Conservation (phyloP, 1,284 basidiomycete species). For the Thelephora terrestris region DNA sequence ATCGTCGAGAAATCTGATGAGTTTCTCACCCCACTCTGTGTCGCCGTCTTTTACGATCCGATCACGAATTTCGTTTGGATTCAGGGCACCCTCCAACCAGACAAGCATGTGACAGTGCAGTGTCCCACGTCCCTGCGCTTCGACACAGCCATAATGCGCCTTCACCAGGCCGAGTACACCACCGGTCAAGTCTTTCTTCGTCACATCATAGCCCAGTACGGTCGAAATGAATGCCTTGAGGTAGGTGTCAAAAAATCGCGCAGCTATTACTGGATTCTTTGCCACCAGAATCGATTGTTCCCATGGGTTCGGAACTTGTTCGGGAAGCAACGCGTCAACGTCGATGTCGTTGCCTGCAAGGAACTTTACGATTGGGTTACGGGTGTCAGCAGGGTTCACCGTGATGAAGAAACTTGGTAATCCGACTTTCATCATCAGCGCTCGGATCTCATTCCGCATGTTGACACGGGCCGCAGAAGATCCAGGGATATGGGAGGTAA, state of each 20-base stretch:
- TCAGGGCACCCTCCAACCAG: conserved; percentile 29
- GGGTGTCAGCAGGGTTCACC: conserved; percentile 31
- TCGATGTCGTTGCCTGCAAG: conserved; percentile 25
- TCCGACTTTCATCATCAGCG: conserved; percentile 21
- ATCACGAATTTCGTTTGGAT: conserved; percentile 25
- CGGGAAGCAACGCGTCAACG: conserved; percentile 18
- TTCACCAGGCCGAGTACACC: conserved; percentile 25
- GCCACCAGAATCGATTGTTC: conserved; percentile 21
- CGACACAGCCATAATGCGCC: conserved; percentile 28
- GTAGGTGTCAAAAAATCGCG: conserved; percentile 28
- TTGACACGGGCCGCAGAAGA: conserved; percentile 17
- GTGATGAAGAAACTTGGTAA: conserved; percentile 28
- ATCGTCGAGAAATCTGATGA: neutral
- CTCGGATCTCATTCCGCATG: conserved; percentile 28
- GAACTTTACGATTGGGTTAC: conserved; percentile 26
- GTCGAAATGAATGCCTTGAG: conserved; percentile 26
- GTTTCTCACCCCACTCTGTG: conserved; percentile 4
- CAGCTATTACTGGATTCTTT: conserved; percentile 25
- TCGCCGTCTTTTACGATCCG: conserved; percentile 11
- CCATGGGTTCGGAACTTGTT: conserved; percentile 17
- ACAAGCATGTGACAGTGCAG: conserved; percentile 35
- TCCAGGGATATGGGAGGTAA: conserved; percentile 23
- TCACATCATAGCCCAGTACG: conserved; percentile 17
- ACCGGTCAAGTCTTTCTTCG: conserved; percentile 8
- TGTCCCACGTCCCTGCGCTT: too few species aligned